Evolutionary conservation across 176 grass and related monocot genomes (phyloP).

Genomic region (Hordeum marinum): DNA sequence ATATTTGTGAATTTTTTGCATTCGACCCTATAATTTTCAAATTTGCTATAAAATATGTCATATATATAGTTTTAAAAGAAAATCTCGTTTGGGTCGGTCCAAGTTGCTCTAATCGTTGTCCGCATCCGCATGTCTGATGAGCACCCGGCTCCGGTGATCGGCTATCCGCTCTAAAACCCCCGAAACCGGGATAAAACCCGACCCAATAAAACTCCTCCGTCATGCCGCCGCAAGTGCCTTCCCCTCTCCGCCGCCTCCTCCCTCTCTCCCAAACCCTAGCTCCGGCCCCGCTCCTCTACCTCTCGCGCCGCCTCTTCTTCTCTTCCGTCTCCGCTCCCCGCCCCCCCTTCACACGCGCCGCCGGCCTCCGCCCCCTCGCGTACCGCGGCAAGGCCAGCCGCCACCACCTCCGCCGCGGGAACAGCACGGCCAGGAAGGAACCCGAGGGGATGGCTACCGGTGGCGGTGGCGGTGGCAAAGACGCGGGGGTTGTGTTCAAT

Average conservation of each 20-base stretch:
- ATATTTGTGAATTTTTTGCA: too few relatives aligned
- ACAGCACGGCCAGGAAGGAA: conserved; percentile 43
- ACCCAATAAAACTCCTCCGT: conserved; percentile 16
- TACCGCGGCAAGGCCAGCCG: conserved; percentile 30
- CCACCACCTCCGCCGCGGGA: conserved; percentile 35
- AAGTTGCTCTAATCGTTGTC: too few relatives aligned
- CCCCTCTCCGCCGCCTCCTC: conserved; percentile 33
- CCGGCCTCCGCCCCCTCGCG: conserved; percentile 27
- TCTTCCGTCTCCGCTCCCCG: not conserved
- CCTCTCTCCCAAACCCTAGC: conserved; percentile 50
- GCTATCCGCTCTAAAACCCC: conserved; percentile 30
- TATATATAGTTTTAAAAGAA: too few relatives aligned
- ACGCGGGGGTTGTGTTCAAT: conserved; percentile 51
- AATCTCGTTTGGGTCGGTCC: too few relatives aligned
- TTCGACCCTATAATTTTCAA: too few relatives aligned
- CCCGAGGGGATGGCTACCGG: conserved; percentile 25
- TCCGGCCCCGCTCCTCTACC: conserved; percentile 44
- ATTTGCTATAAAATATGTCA: too few relatives aligned
- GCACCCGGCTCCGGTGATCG: not conserved
- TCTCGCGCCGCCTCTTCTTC: conserved; percentile 31
- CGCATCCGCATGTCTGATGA: too few relatives aligned
- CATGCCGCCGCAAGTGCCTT: conserved; percentile 44
- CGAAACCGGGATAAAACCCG: conserved; percentile 27
- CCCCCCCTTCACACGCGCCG: not conserved
- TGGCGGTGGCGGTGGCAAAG: conserved; percentile 11